Evolutionary conservation across 1,284 basidiomycete genomes (phyloP).

Genomic region (Ustilago nuda): DNA sequence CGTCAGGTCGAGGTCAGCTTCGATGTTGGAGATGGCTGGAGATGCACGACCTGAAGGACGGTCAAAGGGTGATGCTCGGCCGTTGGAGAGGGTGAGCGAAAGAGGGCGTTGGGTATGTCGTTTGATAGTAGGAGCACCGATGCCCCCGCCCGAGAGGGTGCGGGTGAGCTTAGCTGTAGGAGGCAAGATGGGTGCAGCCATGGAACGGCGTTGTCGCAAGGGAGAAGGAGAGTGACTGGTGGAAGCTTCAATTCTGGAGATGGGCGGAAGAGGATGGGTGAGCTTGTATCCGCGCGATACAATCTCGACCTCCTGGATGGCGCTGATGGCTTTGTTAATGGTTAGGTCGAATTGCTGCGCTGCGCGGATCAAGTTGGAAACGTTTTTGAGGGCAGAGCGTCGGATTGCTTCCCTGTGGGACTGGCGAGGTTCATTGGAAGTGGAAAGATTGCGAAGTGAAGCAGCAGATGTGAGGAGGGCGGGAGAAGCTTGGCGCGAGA

Average conservation of each 20-base stretch:
- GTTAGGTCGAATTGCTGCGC: constrained; percentile 57
- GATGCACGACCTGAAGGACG: constrained; percentile 32
- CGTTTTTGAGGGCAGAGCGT: constrained; percentile 18
- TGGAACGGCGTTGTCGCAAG: constrained; percentile 20
- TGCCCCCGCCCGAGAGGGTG: constrained; percentile 40
- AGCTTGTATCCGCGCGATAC: constrained; percentile 65
- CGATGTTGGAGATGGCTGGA: constrained; percentile 18
- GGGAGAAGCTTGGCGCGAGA: constrained; percentile 19
- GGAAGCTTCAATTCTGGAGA: constrained; percentile 64
- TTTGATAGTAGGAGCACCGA: constrained; percentile 32
- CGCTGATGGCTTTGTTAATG: constrained; percentile 60
- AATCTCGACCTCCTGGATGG: constrained; percentile 67
- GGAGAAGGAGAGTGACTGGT: constrained; percentile 19
- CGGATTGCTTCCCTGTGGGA: constrained; percentile 34
- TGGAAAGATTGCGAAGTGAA: constrained; percentile 19
- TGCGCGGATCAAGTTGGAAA: constrained; percentile 39
- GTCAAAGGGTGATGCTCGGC: constrained; percentile 36
- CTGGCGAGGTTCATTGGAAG: not conserved
- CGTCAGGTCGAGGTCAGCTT: constrained; percentile 17
- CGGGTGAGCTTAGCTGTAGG: constrained; percentile 33
- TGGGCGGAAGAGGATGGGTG: constrained; percentile 65
- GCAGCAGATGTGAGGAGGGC: constrained; percentile 6
- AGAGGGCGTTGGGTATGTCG: constrained; percentile 31
- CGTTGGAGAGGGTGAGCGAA: constrained; percentile 34
- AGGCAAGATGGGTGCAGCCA: constrained; percentile 5